These are phyloP conservation scores for Pyricularia sp. DNA, from an alignment of 2,329 filamentous ascomycete genomes.

Conservation along the genomic window DNA sequence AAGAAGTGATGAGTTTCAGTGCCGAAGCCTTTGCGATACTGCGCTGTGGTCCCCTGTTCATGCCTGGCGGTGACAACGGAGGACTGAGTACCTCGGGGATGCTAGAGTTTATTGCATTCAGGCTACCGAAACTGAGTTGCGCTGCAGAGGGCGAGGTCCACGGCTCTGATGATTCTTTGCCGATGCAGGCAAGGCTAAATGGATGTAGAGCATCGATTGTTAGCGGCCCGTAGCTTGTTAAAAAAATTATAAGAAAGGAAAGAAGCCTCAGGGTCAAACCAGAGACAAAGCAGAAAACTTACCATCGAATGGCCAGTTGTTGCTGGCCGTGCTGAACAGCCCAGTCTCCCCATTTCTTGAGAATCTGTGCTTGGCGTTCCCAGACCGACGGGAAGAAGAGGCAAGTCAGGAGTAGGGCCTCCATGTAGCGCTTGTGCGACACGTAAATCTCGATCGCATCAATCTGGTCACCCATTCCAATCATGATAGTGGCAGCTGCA, in stretches of 20 bases:
- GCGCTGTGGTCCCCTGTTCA: constrained; percentile 48
- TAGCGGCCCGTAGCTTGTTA: not conserved
- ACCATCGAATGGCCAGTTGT: constrained; percentile 80
- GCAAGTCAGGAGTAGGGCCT: constrained; percentile 82
- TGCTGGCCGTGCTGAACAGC: constrained; percentile 81
- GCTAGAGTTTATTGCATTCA: constrained; percentile 36
- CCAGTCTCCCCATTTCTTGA: constrained; percentile 92
- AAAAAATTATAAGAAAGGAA: too few species aligned
- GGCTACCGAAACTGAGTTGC: constrained; percentile 41
- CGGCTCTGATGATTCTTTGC: constrained; percentile 71
- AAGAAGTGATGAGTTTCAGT: constrained; percentile 85
- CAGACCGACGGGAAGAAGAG: constrained; percentile 77
- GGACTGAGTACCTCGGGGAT: constrained; percentile 58
- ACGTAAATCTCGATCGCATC: constrained; percentile 96
- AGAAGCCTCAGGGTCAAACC: not conserved
- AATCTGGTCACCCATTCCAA: constrained; percentile 84
- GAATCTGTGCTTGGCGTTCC: constrained; percentile 79
- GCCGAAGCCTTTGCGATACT: constrained; percentile 72
- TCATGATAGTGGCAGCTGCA: constrained; percentile 82
- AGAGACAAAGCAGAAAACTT: constrained; percentile 14
- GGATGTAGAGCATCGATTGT: not conserved
- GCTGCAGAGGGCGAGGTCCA: constrained; percentile 79
- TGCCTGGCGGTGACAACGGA: constrained; percentile 62
- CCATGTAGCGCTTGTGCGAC: constrained; percentile 84
- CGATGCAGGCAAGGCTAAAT: constrained; percentile 74